Base-by-base conservation (phyloP, 495 filamentous ascomycete species). In the Aspergillus ellipticus region DNA sequence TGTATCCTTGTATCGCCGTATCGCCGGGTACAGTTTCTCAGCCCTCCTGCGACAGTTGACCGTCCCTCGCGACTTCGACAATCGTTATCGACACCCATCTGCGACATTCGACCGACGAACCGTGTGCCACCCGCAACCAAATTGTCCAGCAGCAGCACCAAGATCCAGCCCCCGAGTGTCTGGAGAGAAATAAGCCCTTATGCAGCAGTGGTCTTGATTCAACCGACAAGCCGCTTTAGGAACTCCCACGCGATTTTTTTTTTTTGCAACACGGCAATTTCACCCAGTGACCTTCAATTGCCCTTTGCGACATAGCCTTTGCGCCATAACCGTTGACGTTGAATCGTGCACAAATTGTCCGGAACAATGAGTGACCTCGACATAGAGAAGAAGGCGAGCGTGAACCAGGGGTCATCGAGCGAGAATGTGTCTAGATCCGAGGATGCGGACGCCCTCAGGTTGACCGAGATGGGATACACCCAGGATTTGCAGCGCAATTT, bases 401-500 rank as follows among this genome's bases (percentile, higher is more conserved):
- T 53, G 20, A 63, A 59, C 20, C 60, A 28, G 13, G 45, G 54
- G 21, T 53, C 57, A 16, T 57, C 54, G 20, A 58, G 47, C 31
- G 55, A 59, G 15, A 58, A 59, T 54, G 49, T 53, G 20, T 54
- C 63, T 35, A 62, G 63, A 45, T 47, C 54, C 19, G 55, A 66
- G 10, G 64, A 73, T 58, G 31, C 58, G 10, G 73, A 74, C 54
- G 69, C 65, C 20, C 53, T 67, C 20, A 63, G 59, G 46, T 57
- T 74, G 45, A 64, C 66, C 1, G 77, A 80, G 48, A 84, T 86
- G 81, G 83, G 83, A 11, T 85, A 85, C 60, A 73, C 70, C 6
- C 81, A 83, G 57, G 77, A 82, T 43, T 70, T 85, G 68, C 68
- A 75, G 51, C 77, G 83, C 53, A 83, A 85, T 55, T 85, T 83